A percentile compares a stretch with the other conserved stretches of the same genome.
Evolutionary conservation across 2,329 filamentous ascomycete species (phyloP).

Genomic region (Talaromyces sp.): DNA sequence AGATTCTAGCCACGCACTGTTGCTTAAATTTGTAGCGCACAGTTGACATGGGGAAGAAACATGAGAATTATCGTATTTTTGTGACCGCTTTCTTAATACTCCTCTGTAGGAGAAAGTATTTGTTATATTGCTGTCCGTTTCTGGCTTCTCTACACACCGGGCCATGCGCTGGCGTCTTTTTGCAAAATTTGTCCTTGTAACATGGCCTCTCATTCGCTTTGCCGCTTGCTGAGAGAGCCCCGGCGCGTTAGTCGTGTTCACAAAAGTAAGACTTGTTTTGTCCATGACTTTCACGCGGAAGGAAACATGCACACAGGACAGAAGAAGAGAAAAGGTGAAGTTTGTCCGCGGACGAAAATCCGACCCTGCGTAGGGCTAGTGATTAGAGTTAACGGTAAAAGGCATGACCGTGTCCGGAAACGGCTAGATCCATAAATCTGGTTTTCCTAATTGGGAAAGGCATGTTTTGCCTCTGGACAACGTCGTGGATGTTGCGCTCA

Average conservation of each 20-base stretch:
- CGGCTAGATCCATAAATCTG: not conserved
- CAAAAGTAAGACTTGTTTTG: not conserved
- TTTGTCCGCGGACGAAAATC: not conserved
- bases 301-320: not conserved
- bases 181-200: slow-evolving; percentile 7
- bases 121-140: not conserved
- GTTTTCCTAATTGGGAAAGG: slow-evolving; percentile 2
- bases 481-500: not conserved
- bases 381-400: not conserved
- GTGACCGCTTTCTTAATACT: not conserved
- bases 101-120: not conserved
- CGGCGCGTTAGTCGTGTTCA: slow-evolving; percentile 6
- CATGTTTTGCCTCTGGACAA: not conserved
- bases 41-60: not conserved
- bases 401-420: not conserved
- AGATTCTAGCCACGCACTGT: not conserved
- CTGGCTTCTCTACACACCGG: not conserved
- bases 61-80: not conserved
- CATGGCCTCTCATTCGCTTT: slow-evolving; percentile 3
- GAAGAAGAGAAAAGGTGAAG: not conserved
- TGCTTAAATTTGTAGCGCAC: not conserved
- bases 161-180: not conserved
- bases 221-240: not conserved
- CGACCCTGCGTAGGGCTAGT: not conserved
- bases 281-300: not conserved